Conservation (phyloP, 2,329 filamentous ascomycete genomes). For the Diaporthe aspalathi region DNA sequence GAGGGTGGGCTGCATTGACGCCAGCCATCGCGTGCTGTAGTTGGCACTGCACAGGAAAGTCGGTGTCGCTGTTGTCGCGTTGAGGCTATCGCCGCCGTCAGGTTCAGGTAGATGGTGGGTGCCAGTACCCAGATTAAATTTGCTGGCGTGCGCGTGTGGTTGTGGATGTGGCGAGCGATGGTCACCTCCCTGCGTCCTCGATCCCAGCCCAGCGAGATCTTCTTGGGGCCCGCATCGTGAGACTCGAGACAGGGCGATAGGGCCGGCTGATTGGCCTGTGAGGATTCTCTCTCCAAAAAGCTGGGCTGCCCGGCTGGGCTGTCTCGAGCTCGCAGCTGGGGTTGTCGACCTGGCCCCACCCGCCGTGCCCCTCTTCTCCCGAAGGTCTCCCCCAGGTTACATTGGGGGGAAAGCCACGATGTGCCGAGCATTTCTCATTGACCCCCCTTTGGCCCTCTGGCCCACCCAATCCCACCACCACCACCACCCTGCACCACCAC, state of each 20-base stretch:
- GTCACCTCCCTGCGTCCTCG: neutral
- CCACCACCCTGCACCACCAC: too few relatives aligned
- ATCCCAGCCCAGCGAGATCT: slow-evolving; percentile 19
- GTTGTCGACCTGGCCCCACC: slow-evolving; percentile 15
- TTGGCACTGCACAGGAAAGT: neutral
- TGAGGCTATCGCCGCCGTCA: slow-evolving; percentile 2
- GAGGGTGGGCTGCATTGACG: slow-evolving; percentile 23
- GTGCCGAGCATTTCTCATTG: slow-evolving; percentile 1
- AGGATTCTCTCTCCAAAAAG: slow-evolving; percentile 7
- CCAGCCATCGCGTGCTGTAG: neutral
- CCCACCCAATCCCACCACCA: neutral
- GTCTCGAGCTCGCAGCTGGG: neutral
- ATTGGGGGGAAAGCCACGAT: slow-evolving; percentile 2
- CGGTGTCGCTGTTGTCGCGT: slow-evolving; percentile 13
- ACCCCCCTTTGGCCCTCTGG: neutral
- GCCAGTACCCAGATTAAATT: slow-evolving; percentile 21
- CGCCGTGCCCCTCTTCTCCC: slow-evolving; percentile 17
- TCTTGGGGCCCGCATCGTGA: slow-evolving; percentile 23
- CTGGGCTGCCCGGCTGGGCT: neutral
- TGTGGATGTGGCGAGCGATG: slow-evolving; percentile 3
- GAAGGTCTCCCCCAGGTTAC: neutral
- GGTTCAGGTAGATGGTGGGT: slow-evolving; percentile 5
- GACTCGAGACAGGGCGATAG: slow-evolving; percentile 25
- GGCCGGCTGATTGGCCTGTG: slow-evolving; percentile 14
- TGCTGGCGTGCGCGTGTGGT: slow-evolving; percentile 23